phyloP scores from a whole-genome alignment of 768 basidiomycete species.

The Tylopilus cervinicoccineus region DNA sequence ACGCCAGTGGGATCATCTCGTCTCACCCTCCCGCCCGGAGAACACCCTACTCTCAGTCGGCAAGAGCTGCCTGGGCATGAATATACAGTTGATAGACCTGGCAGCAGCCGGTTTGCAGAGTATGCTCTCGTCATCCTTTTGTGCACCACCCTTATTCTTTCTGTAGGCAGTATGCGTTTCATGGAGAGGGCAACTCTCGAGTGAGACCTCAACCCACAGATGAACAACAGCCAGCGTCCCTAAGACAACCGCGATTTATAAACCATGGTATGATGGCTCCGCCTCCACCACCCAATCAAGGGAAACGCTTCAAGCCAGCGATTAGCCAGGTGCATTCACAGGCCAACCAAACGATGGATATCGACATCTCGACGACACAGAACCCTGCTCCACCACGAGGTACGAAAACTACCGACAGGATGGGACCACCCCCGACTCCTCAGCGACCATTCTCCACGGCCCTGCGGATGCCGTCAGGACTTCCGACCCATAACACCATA shows the following conservation, averaged over 20 bases:
- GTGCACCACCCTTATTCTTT: conserved; percentile 8
- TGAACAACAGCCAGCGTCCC: conserved; percentile 38
- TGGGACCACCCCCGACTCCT: conserved; percentile 56
- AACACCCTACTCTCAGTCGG: conserved; percentile 37
- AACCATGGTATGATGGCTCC: conserved; percentile 31
- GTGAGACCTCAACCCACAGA: conserved; percentile 38
- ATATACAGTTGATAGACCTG: conserved; percentile 36
- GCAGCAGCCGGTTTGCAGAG: conserved; percentile 50
- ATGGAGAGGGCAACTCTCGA: conserved; percentile 43
- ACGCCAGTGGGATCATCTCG: conserved; percentile 60
- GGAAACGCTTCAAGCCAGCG: conserved; percentile 23
- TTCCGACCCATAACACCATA: conserved; percentile 13
- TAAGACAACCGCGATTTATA: conserved; percentile 35
- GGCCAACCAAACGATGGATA: conserved; percentile 9
- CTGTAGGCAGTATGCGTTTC: conserved; percentile 66
- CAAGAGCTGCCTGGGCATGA: conserved; percentile 21
- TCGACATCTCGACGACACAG: conserved; percentile 9
- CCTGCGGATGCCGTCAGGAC: conserved; percentile 26
- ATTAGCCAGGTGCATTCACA: conserved; percentile 13
- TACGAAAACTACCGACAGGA: conserved; percentile 26
- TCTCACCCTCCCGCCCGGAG: conserved; percentile 63
- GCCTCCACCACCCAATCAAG: conserved; percentile 24
- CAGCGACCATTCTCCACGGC: conserved; percentile 29
- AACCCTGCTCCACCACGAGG: conserved; percentile 18
- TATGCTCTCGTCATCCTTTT: conserved; percentile 25